Base-by-base conservation (phyloP, 2,329 filamentous ascomycete genomes). In the Aspergillus transmontanensis region DNA sequence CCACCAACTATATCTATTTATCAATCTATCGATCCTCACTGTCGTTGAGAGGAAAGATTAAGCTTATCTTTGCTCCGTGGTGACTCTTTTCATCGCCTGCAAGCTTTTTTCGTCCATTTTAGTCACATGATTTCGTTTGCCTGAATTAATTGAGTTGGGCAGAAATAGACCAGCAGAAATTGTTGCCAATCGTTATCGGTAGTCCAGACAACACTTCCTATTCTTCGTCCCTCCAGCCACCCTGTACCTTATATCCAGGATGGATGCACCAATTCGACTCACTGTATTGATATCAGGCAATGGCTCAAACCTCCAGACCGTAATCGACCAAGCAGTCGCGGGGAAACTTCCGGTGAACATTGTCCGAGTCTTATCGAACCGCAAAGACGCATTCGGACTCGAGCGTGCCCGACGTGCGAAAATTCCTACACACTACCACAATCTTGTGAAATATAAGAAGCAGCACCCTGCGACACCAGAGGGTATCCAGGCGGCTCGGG, bases 391-490 rank as follows among this genome's bases (percentile, higher is more conserved):
- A 32, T 88, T 85, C 69, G 89, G 89, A 48, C 83, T 91, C 64
- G 81, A 84, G 64, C 85, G 89, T 62, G 89, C 89, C 10, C 70
- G 79, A 58, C 78, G 82, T 51, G 87, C 86, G 59, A 72, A 76
- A 41, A 94, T 96, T 62, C 89, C 91, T 0, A 91, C 87, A 60
- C 86, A 87, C 60, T 94, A 94, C 81, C 93, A 94, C 83, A 94
- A 94, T 77, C 86, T 95, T 46, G 83, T 94, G 61, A 85, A 86
- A 41, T 89, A 92, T 79, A 93, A 92, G 63, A 91, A 91, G 73
- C 85, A 83, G 66, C 86, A 93, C 70, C 79, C 85, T 76, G 80
- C 78, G 64, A 88, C 74, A 70, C 80, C 79, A 19, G 83, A 86
- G 43, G 79, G 81, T 6, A 74, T 82, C 7, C 75, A 79, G 63